Conservation (phyloP, 2,329 filamentous ascomycete species). For the Graphium sp. region DNA sequence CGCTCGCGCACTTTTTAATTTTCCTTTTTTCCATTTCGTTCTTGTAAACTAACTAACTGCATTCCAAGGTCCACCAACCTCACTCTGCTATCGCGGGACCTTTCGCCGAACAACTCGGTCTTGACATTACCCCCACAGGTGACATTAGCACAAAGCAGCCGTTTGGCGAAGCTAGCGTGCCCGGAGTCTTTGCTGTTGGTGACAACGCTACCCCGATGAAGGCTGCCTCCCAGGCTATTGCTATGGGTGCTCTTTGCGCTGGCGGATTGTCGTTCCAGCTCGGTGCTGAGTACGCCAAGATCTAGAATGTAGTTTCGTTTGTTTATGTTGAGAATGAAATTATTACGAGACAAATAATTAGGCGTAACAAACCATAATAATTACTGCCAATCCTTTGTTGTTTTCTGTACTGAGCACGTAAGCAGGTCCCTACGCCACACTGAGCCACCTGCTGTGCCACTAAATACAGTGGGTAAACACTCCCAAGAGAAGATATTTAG, state of each 20-base stretch:
- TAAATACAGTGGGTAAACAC: too few relatives aligned
- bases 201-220: constrained; percentile 22
- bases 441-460: too few relatives aligned
- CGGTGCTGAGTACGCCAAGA: not conserved
- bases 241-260: constrained; percentile 12
- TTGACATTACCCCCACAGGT: constrained; percentile 22
- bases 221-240: constrained; percentile 11
- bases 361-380: too few relatives aligned
- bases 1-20: too few relatives aligned
- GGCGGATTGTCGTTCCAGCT: constrained; percentile 12
- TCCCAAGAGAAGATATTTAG: too few relatives aligned
- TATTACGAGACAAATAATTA: too few relatives aligned
- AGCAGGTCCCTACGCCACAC: too few relatives aligned
- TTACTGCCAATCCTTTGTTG: too few relatives aligned
- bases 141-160: constrained; percentile 23
- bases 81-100: constrained; percentile 18
- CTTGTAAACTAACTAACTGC: not conserved
- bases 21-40: too few relatives aligned
- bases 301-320: not conserved
- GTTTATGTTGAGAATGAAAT: not conserved
- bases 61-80: constrained; percentile 11
- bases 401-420: too few relatives aligned
- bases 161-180: constrained; percentile 29
- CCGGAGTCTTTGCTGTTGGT: constrained; percentile 35
- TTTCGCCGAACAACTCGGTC: constrained; percentile 23